These are phyloP conservation scores for Paecilomyces dactylethromorphus DNA, from an alignment of 2,329 filamentous ascomycete species.

Conservation along the genomic window DNA sequence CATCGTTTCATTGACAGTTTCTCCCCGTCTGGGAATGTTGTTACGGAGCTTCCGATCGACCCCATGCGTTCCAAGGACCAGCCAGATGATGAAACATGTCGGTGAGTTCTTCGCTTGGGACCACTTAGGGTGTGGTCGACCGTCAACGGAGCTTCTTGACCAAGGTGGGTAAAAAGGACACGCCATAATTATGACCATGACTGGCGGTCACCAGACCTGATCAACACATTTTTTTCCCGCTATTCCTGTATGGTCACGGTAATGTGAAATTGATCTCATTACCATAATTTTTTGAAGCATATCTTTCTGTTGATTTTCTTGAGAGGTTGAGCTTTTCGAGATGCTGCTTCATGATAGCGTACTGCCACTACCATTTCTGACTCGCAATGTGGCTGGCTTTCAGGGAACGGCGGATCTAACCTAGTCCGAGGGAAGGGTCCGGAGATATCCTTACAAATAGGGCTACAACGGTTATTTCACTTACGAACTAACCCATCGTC, in stretches of 20 bases:
- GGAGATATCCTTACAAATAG: neutral
- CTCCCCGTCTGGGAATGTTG: neutral
- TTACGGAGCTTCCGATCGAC: neutral
- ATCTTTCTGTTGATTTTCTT: neutral
- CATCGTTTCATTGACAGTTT: neutral
- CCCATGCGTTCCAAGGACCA: neutral
- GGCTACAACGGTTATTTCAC: neutral
- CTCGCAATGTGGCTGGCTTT: neutral
- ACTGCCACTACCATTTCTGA: neutral
- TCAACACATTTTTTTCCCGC: neutral
- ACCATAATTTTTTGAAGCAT: neutral
- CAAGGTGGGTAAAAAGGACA: neutral
- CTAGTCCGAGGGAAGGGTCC: neutral
- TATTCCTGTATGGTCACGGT: neutral
- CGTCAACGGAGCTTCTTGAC: neutral
- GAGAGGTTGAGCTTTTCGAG: neutral
- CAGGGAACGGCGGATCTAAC: neutral
- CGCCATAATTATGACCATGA: neutral
- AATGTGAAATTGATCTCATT: neutral
- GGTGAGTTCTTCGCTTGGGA: neutral
- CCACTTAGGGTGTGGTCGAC: neutral
- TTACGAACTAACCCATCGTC: neutral
- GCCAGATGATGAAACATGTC: neutral
- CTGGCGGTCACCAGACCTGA: neutral
- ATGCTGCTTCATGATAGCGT: neutral